A percentile compares a stretch with the other conserved stretches of the same genome.
Conservation (phyloP, 169 alveolate genomes). For the Cryptosporidium meleagridis region DNA sequence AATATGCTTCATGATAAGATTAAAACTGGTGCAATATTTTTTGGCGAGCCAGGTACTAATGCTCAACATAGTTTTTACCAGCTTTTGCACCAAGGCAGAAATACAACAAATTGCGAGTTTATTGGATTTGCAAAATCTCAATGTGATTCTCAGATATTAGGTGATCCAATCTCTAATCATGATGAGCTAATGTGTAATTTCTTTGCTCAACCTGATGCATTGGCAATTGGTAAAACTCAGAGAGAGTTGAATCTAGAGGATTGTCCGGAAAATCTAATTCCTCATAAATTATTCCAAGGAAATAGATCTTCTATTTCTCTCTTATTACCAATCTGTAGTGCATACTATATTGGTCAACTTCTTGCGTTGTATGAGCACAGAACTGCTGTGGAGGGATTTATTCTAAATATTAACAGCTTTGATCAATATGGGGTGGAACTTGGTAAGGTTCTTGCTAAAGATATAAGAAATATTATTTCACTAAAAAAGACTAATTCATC, state of each 20-base stretch:
- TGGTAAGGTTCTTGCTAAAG: conserved; percentile 89
- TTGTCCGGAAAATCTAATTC: conserved; percentile 80
- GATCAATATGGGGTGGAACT: conserved; percentile 99
- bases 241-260: conserved; percentile 71
- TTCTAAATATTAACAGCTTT: conserved; percentile 96
- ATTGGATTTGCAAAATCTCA: conserved; percentile 95
- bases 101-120: conserved; percentile 95
- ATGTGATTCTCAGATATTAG: conserved; percentile 81
- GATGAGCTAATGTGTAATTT: conserved; percentile 98
- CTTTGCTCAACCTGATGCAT: conserved; percentile 99
- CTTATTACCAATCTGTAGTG: conserved; percentile 87
- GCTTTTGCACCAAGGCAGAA: conserved; percentile 96
- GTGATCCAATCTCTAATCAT: conserved; percentile 84
- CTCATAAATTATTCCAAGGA: conserved; percentile 95
- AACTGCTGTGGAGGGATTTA: conserved; percentile 96
- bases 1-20: conserved; percentile 79
- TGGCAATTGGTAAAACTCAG: conserved; percentile 94
- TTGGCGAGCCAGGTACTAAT: conserved; percentile 99
- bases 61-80: conserved; percentile 98
- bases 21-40: conserved; percentile 93
- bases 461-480: conserved; percentile 76
- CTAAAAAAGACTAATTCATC: conserved; percentile 45
- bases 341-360: conserved; percentile 93
- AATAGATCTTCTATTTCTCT: conserved; percentile 94
- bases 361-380: conserved; percentile 98